Percentiles rank a stretch among this genome's conserved stretches.
phyloP scores from a whole-genome alignment of 2,329 filamentous ascomycete genomes.

The Beauveria sp. region DNA sequence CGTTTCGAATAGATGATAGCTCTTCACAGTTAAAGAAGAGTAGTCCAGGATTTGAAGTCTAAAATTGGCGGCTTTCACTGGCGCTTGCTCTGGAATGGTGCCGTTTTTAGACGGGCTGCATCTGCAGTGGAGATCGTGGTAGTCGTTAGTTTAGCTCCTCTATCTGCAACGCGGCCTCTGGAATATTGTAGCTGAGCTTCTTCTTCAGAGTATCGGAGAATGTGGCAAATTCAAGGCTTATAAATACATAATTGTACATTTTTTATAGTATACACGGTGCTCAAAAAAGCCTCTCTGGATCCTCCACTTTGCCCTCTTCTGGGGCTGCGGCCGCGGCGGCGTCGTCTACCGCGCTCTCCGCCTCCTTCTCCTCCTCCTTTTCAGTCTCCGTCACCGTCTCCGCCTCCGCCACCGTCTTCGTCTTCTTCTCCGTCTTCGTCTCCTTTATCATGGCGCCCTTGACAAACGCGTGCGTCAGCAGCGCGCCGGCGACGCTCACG shows the following conservation, averaged over 20 bases:
- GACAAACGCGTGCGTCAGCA: conserved; percentile 66
- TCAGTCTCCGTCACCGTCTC: no score
- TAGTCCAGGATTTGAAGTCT: neutral
- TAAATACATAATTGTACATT: neutral
- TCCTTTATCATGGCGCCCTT: conserved; percentile 23
- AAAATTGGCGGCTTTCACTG: neutral
- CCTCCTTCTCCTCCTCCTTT: neutral
- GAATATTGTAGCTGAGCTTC: no score
- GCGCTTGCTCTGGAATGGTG: neutral
- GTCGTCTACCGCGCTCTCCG: neutral
- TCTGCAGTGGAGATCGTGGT: neutral
- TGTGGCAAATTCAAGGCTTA: neutral
- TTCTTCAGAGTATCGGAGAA: no score
- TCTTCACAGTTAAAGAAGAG: no score
- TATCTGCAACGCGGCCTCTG: neutral
- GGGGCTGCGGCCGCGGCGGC: neutral
- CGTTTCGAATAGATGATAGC: no score
- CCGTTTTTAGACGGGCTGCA: neutral
- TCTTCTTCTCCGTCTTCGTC: no score
- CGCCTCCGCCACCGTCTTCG: no score
- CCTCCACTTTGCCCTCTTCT: neutral
- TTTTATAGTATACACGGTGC: neutral
- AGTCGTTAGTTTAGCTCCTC: neutral
- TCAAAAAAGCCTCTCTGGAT: neutral
- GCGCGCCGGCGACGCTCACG: conserved; percentile 77